Base-by-base conservation (phyloP, 2,329 filamentous ascomycete genomes). In the Ascochyta koolunga region DNA sequence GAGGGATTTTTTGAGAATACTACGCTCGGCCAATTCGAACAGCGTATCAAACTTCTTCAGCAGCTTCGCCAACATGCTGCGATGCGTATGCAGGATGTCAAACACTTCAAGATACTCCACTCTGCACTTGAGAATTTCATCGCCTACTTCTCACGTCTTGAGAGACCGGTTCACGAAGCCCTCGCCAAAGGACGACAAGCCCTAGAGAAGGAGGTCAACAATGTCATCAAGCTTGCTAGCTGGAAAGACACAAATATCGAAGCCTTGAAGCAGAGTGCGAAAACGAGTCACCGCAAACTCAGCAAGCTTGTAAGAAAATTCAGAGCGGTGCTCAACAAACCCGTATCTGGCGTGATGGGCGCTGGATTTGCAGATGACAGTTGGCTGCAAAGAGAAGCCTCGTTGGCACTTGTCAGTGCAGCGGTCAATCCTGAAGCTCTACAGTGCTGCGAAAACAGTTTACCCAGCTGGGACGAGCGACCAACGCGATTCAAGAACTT, bases 181-280 rank as follows among this genome's bases (percentile, higher is more conserved):
- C 82, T 97, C 31, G 77, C 78, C 18, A 85, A 84, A 38, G 89
- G 88, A n/a, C 86, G 91, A 50, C 78, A 81, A 6, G 81, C 83
- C 0, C 82, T 98, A n/a, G 93, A 98, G 72, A 96, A 92, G 75
- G 87, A 91, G 52, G 91, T 98, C 83, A 93, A 89, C 71, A 90
- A 98, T 64, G 87, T 97, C n/a, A 83, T 99, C 15, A 86, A 96
- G 46, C 80, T 99, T 65, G 92, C 93, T 7, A 97, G 92, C 74
- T 99, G 96, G 96, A 97, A 96, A 73, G 95, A 99, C 65, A 96
- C 91, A 19, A 99, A 98, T 67, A 96, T 99, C 58, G 88, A 89
- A 41, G 90, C 91, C 1, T 79, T 99, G 15, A 86, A 88, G 61
- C 92, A 97, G 69, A 98, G 93, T 73, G 92, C 95, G 1, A 88